phyloP scores from a whole-genome alignment of 2,329 filamentous ascomycete genomes.

The Eutypa lata region DNA sequence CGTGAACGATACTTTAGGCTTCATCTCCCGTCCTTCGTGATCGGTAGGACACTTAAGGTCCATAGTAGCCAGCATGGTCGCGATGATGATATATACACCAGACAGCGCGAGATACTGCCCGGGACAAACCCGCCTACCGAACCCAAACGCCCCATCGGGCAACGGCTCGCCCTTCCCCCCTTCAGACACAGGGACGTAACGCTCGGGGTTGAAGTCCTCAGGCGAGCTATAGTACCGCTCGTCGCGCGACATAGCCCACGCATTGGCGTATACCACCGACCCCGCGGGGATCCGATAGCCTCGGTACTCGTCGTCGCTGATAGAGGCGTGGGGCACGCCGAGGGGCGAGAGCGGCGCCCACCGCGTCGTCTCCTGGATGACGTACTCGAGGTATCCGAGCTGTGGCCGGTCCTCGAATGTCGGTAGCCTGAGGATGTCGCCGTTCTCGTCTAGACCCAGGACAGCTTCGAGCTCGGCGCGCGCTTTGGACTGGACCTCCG shows the following conservation, averaged over 20 bases:
- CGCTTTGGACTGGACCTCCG: constrained; percentile 32
- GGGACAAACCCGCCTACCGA: constrained; percentile 42
- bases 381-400: constrained; percentile 36
- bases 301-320: constrained; percentile 37
- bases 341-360: constrained; percentile 31
- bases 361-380: constrained; percentile 39
- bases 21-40: constrained; percentile 8
- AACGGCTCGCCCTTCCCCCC: constrained; percentile 26
- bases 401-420: constrained; percentile 28
- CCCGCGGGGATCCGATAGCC: constrained; percentile 44
- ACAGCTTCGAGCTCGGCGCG: constrained; percentile 33
- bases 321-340: constrained; percentile 36
- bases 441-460: constrained; percentile 25
- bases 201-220: constrained; percentile 28
- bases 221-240: constrained; percentile 26
- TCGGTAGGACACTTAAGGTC: constrained; percentile 22
- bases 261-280: constrained; percentile 38
- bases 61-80: constrained; percentile 29
- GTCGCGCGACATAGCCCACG: constrained; percentile 38
- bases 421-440: constrained; percentile 26
- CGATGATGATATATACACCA: constrained; percentile 37
- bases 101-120: constrained; percentile 47
- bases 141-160: constrained; percentile 35
- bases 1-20: constrained; percentile 5
- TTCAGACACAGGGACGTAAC: constrained; percentile 20